Evolutionary conservation across 129 eudicot genomes (phyloP).

Genomic region (Deinandra increscens): DNA sequence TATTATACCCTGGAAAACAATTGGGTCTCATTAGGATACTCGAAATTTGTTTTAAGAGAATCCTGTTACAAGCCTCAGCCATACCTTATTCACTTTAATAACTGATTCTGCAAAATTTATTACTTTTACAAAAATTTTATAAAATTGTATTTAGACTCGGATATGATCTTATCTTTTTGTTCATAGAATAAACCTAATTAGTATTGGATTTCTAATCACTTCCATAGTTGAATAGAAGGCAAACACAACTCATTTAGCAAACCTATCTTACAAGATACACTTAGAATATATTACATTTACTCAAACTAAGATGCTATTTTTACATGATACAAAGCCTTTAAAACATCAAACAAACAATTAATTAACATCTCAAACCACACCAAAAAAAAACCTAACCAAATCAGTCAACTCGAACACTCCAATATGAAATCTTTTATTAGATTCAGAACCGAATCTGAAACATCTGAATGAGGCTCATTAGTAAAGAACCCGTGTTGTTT

Average conservation of each 20-base stretch:
- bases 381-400: not conserved
- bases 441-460: constrained; percentile 35
- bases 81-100: no score
- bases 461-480: constrained; percentile 57
- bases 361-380: not conserved
- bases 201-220: not conserved
- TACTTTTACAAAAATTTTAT: no score
- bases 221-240: not conserved
- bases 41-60: no score
- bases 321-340: constrained; percentile 2
- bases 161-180: not conserved
- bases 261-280: not conserved
- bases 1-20: no score
- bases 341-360: not conserved
- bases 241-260: not conserved
- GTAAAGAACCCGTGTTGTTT: constrained; percentile 67
- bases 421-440: constrained; percentile 46
- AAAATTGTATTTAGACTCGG: no score
- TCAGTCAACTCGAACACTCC: constrained; percentile 22
- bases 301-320: not conserved
- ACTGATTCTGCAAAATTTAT: no score
- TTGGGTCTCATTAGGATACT: no score
- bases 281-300: not conserved
- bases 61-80: no score
- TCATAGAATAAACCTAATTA: not conserved